phyloP scores from a whole-genome alignment of 805 yeast species.

The Torulaspora quercuum region DNA sequence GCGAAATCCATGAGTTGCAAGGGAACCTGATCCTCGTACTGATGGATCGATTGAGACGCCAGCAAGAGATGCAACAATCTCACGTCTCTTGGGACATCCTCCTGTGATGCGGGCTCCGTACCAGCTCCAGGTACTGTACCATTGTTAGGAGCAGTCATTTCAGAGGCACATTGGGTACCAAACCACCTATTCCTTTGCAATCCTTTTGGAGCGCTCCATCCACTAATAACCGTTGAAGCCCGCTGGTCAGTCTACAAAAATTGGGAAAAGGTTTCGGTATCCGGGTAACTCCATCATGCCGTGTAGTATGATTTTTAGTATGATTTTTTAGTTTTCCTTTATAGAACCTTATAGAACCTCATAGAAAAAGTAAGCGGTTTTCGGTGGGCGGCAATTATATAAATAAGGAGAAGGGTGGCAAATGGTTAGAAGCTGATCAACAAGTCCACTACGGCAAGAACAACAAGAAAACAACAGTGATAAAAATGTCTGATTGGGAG shows the following conservation, averaged over 20 bases:
- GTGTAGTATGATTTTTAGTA: too few species aligned
- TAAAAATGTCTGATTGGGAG: constrained; percentile 73
- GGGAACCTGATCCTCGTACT: constrained; percentile 94
- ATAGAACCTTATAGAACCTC: constrained; percentile 8
- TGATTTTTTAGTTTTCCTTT: too few species aligned
- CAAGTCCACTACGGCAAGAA: background rate
- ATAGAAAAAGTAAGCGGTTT: constrained; percentile 2
- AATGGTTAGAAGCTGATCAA: background rate
- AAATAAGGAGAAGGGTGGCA: background rate
- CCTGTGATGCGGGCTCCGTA: constrained; percentile 28
- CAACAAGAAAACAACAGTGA: background rate
- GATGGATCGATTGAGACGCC: constrained; percentile 88
- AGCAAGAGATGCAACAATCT: constrained; percentile 82
- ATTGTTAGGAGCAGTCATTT: too few species aligned
- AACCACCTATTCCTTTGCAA: too few species aligned
- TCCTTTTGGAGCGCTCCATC: too few species aligned
- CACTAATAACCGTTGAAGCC: too few species aligned
- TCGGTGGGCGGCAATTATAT: constrained; percentile 8
- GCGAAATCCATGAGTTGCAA: constrained; percentile 97
- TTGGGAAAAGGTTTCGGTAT: too few species aligned
- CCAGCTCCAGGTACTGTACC: too few species aligned
- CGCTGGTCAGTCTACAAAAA: too few species aligned
- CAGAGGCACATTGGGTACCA: too few species aligned
- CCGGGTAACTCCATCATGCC: too few species aligned
- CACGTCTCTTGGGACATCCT: constrained; percentile 76